Evolutionary conservation across 257 asterid species (phyloP), one percentile per base, ranked within the genome.

Genomic region (Hygrophila difformis): DNA sequence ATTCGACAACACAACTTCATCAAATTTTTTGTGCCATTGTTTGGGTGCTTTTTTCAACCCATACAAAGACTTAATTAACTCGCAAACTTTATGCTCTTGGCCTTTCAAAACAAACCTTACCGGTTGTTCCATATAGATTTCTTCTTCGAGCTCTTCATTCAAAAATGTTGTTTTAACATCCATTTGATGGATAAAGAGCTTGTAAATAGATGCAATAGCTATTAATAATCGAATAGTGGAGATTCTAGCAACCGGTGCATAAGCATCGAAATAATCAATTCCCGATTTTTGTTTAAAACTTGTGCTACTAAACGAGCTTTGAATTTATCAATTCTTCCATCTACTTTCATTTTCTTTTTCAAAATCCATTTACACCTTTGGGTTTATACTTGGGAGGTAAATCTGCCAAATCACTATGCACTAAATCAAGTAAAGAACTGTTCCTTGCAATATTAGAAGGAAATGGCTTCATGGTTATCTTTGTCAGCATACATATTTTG

Each of bases 321-420:
- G 17, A 10, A n/a, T 17, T 39, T 39, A 3, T 26, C 1, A 3
- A 26, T 26, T 5, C 7, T 26, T 39, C 44, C 44, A 39, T 39
- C 17, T 14, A 39, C 1, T 39, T 17, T 39, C 6, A 13, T 39
- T 26, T 39, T 39, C 18, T 18, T 39, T 39, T 39, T 39, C 16
- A 39, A 11, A 18, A 39, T 39, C 44, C 44, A 39, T 39, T 39
- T 39, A 18, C 49, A 44, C n/a, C n/a, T n/a, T n/a, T n/a, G n/a
- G n/a, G n/a, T n/a, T n/a, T n/a, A n/a, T n/a, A n/a, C n/a, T n/a
- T n/a, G n/a, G n/a, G n/a, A n/a, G n/a, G n/a, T n/a, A n/a, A n/a
- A n/a, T n/a, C n/a, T n/a, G n/a, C n/a, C n/a, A n/a, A n/a, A n/a
- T n/a, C n/a, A n/a, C n/a, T n/a, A n/a, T n/a, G n/a, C 40, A 36